Evolutionary conservation across 179 eudicot species (phyloP).

Genomic region (Beta corolliflora): DNA sequence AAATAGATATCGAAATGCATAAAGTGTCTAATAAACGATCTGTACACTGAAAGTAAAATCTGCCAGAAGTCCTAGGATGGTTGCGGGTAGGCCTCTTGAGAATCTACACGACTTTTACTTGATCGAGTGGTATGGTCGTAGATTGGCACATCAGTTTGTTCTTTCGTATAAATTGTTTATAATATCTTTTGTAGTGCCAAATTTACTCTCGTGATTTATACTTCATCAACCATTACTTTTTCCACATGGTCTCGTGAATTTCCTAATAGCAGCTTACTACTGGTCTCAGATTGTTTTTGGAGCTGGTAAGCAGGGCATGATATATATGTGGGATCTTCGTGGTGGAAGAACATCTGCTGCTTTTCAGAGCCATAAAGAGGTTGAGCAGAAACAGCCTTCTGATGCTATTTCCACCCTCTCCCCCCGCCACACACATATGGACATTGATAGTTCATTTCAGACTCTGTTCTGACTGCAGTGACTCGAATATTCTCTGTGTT

Average conservation of each 20-base stretch:
- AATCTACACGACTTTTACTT: not conserved
- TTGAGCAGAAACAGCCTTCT: slow-evolving; percentile 18
- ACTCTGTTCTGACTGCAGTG: too few species aligned
- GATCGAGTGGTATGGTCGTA: not conserved
- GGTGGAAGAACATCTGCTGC: slow-evolving; percentile 85
- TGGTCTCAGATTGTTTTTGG: slow-evolving; percentile 62
- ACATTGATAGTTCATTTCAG: not conserved
- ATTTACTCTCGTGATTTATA: not conserved
- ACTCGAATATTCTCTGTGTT: not conserved
- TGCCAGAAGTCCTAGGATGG: not conserved
- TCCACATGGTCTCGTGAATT: slow-evolving; percentile 6
- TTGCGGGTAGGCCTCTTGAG: not conserved
- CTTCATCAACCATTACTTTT: too few species aligned
- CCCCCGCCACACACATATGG: not conserved
- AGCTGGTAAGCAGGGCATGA: slow-evolving; percentile 69
- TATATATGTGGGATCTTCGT: slow-evolving; percentile 93
- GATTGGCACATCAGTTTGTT: not conserved
- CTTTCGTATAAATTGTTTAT: not conserved
- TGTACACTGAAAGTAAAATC: not conserved
- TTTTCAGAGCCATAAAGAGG: slow-evolving; percentile 80
- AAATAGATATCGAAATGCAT: not conserved
- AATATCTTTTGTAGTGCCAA: not conserved
- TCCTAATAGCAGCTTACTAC: not conserved
- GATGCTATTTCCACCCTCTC: not conserved
- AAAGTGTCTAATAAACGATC: not conserved